Evolutionary conservation across 73 alveolate genomes (phyloP).

Genomic region (Tetrahymena thermophila): DNA sequence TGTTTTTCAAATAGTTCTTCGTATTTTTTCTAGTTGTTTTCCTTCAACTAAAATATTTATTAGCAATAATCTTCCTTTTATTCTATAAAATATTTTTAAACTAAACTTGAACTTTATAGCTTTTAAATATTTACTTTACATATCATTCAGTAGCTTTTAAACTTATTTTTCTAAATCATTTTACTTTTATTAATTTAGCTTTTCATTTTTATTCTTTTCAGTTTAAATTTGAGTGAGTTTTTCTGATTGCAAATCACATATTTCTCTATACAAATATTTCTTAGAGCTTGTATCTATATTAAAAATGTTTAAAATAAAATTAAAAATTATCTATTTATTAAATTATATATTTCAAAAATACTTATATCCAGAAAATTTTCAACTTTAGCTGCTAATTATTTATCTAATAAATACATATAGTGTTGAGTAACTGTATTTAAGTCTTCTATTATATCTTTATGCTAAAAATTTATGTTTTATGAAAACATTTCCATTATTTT

Average conservation of each 20-base stretch:
- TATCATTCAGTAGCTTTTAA: background rate
- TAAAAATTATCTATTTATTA: too few relatives aligned
- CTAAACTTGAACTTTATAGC: too few relatives aligned
- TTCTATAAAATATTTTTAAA: background rate
- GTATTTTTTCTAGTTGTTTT: background rate
- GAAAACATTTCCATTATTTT: background rate
- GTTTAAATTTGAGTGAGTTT: background rate
- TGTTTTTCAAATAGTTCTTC: background rate
- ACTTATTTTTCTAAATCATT: background rate
- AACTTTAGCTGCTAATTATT: background rate
- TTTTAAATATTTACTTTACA: background rate
- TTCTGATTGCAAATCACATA: background rate
- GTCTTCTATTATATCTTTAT: background rate
- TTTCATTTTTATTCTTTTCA: background rate
- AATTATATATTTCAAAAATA: background rate
- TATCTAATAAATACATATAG: background rate
- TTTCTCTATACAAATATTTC: background rate
- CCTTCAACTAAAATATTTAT: background rate
- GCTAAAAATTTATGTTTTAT: background rate
- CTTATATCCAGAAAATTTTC: background rate
- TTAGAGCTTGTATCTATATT: background rate
- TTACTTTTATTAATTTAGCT: background rate
- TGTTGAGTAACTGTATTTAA: background rate
- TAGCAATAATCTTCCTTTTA: background rate
- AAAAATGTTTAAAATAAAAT: background rate